Evolutionary conservation across 2,329 filamentous ascomycete genomes (phyloP).

Genomic region (Fusarium sarcochroum): DNA sequence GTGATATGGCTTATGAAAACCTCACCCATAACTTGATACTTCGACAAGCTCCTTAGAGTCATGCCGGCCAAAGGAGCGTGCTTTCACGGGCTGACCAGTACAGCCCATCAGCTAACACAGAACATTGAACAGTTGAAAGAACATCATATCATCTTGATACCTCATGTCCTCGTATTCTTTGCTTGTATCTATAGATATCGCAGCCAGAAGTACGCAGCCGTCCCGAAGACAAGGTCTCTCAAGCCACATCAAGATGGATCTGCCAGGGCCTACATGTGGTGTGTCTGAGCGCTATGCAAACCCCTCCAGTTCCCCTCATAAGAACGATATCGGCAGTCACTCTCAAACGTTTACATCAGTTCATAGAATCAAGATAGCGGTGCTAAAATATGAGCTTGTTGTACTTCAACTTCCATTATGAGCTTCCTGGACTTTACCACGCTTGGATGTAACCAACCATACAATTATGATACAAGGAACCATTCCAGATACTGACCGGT

Average conservation of each 20-base stretch:
- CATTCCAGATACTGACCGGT: slow-evolving; percentile 1
- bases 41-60: neutral
- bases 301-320: slow-evolving; percentile 1
- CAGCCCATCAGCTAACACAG: neutral
- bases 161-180: slow-evolving; percentile 28
- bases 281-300: slow-evolving; percentile 5
- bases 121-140: neutral
- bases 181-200: slow-evolving; percentile 9
- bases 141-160: slow-evolving; percentile 17
- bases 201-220: slow-evolving; percentile 34
- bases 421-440: neutral
- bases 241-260: slow-evolving; percentile 34
- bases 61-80: neutral
- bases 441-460: slow-evolving; percentile 1
- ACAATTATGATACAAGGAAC: slow-evolving; percentile 31
- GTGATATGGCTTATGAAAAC: too few relatives aligned
- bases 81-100: neutral
- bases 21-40: neutral
- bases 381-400: neutral
- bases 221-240: slow-evolving; percentile 31
- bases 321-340: neutral
- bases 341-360: neutral
- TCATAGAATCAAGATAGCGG: neutral
- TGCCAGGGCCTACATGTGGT: slow-evolving; percentile 7
- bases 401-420: slow-evolving; percentile 21